Evolutionary conservation across 2,329 filamentous ascomycete genomes (phyloP), one percentile per base, ranked within the genome.

Genomic region (Monosporascus sp.): DNA sequence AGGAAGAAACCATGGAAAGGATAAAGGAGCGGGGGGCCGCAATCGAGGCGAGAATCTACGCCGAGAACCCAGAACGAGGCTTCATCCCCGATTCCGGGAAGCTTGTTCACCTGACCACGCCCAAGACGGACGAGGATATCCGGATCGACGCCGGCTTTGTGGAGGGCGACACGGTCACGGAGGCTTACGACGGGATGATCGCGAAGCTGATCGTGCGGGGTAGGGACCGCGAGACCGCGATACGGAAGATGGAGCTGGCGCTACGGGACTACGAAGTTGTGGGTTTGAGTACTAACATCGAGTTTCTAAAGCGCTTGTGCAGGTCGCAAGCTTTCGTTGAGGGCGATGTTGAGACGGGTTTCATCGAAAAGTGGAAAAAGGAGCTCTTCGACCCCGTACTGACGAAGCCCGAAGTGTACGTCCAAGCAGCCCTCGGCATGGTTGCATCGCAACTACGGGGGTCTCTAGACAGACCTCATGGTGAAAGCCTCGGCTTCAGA

Each of bases 141-240:
- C 86, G 94, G 41, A 91, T 99, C 59, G 94, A 99, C 65, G 91
- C 92, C 46, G 94, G 94, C 1, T 97, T 97, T 68, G 83, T 92
- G 28, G 81, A 91, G 61, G 94, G 94, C 26, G 93, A 96, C 68
- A 90, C 91, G 58, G 89, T 99, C 3, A 95, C 92, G 0, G 90
- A 93, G 54, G 89, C 94, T 51, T 99, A 99, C 70, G 94, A 99
- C 63, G 94, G 94, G 28, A 99, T 99, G 94, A 96, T 99, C 61
- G 90, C 94, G 45, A 99, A 99, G 74, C 81, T 99, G 50, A 99
- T 99, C 62, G 91, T 97, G 6, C 84, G 89, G 54, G 94, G 89
- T 1, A 81, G 84, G 17, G 87, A 87, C 53, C 82, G 94, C 55
- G 82, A 88, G 67, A 87, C 88, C 26, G 90, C 92, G 3, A 87